Base-by-base conservation (phyloP, 2,329 filamentous ascomycete genomes). In the Fusarium odoratissimum region DNA sequence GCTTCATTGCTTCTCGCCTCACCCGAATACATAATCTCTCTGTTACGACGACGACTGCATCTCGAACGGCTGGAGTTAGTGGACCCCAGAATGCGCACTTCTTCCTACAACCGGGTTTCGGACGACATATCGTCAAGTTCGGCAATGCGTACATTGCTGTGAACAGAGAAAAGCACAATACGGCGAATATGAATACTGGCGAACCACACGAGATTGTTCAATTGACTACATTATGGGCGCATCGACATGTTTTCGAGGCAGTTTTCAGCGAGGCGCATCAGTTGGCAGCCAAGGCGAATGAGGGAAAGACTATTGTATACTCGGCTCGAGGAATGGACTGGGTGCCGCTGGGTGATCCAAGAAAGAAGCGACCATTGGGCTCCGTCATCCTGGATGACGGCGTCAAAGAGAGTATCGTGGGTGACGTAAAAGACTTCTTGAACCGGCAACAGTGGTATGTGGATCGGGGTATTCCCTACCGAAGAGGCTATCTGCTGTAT, bases 201-300 rank as follows among this genome's bases (percentile, higher is more conserved):
- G 92, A 94, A 75, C 96, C 96, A 2, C 97, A 97, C 85, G 96
- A 99, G 83, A 97, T 95, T 2, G 89, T 99, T 54, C 96, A 94
- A 65, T 84, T 99, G 67, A 98, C 95, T 6, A 95, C 96, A 2
- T 87, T 99, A 17, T 98, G 97, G 85, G 89, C 93, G 52, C 92
- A 97, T 75, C 92, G 95, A 6, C 90, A 95, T 76, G 89, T 98
- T 19, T 98, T 99, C 78, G 93, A 97, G 80, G 90, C 94, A 28
- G 90, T 99, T 19, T 98, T 99, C 77, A 88, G 87, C 28, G 94
- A 98, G 82, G 95, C 96, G 7, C 93, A 97, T 79, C 86, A 89
- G 23, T 87, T 98, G 66, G 95, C 95, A 3, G 88, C 91, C 38
- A 90, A 91, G 77, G 92, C 92, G 40, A 92, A 94, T 61, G 94